These are phyloP conservation scores for Ceratocystis smalleyi DNA, from an alignment of 2,329 filamentous ascomycete species.

Conservation along the genomic window DNA sequence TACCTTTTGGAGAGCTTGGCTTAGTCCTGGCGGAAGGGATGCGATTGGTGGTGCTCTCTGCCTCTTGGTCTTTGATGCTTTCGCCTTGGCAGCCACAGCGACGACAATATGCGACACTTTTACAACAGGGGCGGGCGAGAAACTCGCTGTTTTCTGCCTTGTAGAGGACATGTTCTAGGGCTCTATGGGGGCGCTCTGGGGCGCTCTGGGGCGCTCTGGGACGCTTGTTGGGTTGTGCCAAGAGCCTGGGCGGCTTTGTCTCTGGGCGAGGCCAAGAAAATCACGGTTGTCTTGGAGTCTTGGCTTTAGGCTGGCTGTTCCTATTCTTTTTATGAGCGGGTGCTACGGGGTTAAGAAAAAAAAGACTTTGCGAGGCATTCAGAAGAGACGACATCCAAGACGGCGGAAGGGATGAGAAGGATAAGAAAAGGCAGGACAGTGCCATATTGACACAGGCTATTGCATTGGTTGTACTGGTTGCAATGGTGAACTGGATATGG, in stretches of 20 bases:
- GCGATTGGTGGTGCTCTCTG: too few species aligned
- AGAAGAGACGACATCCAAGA: too few species aligned
- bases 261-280: slow-evolving; percentile 1
- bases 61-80: background rate
- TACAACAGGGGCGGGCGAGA: background rate
- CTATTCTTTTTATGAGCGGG: background rate
- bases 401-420: background rate
- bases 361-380: too few species aligned
- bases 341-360: background rate
- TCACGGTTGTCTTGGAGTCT: slow-evolving; percentile 1
- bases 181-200: too few species aligned
- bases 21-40: background rate
- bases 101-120: background rate
- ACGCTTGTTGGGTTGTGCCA: background rate
- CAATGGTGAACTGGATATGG: too few species aligned
- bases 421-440: background rate
- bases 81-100: background rate
- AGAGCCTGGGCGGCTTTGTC: slow-evolving; percentile 1
- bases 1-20: background rate
- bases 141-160: background rate
- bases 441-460: background rate
- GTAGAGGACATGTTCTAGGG: too few species aligned
- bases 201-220: too few species aligned
- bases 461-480: too few species aligned
- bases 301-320: background rate